A percentile compares a stretch with the other conserved stretches of the same genome.
These are phyloP conservation scores for Aspergillus pseudotamarii DNA, from an alignment of 2,329 filamentous ascomycete genomes.

Conservation along the genomic window DNA sequence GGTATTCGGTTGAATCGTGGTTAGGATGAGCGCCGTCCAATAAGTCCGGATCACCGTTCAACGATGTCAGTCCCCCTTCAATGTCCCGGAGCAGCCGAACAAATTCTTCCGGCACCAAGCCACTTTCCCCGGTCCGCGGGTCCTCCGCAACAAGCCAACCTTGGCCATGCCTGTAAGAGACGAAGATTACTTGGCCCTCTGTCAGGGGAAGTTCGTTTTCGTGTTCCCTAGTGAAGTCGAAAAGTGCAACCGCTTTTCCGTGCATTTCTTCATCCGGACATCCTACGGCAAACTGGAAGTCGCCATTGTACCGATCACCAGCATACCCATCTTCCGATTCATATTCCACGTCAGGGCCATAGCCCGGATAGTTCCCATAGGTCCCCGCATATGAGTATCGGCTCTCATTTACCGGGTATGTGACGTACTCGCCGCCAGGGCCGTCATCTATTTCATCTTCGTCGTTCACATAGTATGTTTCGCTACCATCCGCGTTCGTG, in stretches of 20 bases:
- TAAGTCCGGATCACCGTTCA: constrained; percentile 57
- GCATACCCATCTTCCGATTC: constrained; percentile 55
- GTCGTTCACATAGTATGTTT: constrained; percentile 73
- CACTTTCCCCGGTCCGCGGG: constrained; percentile 89
- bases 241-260: constrained; percentile 91
- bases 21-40: constrained; percentile 54
- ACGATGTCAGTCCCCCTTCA: constrained; percentile 79
- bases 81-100: constrained; percentile 91
- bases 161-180: constrained; percentile 93
- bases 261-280: constrained; percentile 98
- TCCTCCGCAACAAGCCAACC: constrained; percentile 98
- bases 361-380: constrained; percentile 45
- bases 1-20: constrained; percentile 56
- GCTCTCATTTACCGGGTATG: constrained; percentile 69
- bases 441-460: constrained; percentile 65
- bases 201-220: constrained; percentile 92
- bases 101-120: constrained; percentile 94
- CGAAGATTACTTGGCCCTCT: constrained; percentile 94
- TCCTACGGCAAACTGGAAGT: constrained; percentile 93
- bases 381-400: constrained; percentile 56
- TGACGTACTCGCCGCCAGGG: constrained; percentile 77
- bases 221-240: constrained; percentile 93
- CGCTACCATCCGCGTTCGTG: constrained; percentile 69
- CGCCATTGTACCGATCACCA: constrained; percentile 76
- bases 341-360: constrained; percentile 34